These are phyloP conservation scores for Galeopsis tetrahit DNA, from an alignment of 257 asterid genomes.

Conservation along the genomic window DNA sequence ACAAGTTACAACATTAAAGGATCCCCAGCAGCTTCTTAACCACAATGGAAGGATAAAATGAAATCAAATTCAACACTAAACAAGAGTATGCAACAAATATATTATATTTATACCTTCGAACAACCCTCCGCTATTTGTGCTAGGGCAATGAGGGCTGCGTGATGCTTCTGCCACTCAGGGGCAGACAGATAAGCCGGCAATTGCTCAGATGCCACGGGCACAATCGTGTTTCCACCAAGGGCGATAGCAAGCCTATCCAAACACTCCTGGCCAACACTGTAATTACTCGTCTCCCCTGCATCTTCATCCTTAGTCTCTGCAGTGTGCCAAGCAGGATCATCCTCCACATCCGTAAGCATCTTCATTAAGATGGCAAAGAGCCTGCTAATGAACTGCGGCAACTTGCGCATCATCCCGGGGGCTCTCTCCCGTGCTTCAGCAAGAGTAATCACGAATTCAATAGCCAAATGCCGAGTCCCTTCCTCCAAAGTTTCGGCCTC, in stretches of 20 bases:
- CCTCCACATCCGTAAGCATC: conserved; percentile 84
- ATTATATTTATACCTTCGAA: conserved; percentile 61
- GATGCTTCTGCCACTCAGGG: conserved; percentile 94
- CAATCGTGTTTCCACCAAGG: conserved; percentile 86
- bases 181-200: conserved; percentile 74
- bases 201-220: conserved; percentile 91
- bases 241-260: conserved; percentile 88
- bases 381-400: conserved; percentile 85
- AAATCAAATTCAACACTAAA: neutral
- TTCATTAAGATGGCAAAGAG: conserved; percentile 76
- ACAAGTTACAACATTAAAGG: neutral
- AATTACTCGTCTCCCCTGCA: conserved; percentile 92
- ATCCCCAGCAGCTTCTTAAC: neutral
- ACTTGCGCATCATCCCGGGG: conserved; percentile 97
- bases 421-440: conserved; percentile 96
- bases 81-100: neutral
- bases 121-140: conserved; percentile 98
- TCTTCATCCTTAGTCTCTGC: conserved; percentile 87
- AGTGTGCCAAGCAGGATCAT: conserved; percentile 88
- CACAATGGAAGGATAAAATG: neutral
- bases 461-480: conserved; percentile 87
- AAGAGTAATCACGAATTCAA: conserved; percentile 85
- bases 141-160: conserved; percentile 88
- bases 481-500: conserved; percentile 89
- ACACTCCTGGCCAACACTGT: conserved; percentile 93